Conservation (phyloP, 2,329 filamentous ascomycete genomes). For the Alternaria ventricosa region DNA sequence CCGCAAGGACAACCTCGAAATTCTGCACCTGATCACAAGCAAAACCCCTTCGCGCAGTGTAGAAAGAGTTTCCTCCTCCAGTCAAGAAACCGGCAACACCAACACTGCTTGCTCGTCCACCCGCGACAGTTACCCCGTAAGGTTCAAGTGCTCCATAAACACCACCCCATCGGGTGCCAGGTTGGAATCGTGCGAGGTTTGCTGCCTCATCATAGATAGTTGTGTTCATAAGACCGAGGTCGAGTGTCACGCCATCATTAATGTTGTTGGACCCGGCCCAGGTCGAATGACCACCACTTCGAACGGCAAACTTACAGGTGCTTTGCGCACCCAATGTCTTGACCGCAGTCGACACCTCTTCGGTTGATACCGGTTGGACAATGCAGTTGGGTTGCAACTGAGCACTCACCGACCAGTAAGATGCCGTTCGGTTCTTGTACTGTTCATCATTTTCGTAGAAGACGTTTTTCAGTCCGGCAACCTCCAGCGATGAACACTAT, state of each 20-base stretch:
- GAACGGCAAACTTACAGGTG: conserved; percentile 30
- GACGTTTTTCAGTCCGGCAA: conserved; percentile 20
- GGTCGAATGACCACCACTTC: conserved; percentile 36
- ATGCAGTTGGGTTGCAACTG: conserved; percentile 40
- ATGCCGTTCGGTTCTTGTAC: conserved; percentile 23
- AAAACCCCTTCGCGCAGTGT: conserved; percentile 27
- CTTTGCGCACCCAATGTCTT: conserved; percentile 13
- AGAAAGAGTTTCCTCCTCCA: conserved; percentile 39
- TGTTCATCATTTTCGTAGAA: conserved; percentile 18
- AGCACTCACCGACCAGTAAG: conserved; percentile 36
- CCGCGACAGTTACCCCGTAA: conserved; percentile 23
- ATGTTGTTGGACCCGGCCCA: conserved; percentile 41
- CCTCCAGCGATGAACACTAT: conserved; percentile 27
- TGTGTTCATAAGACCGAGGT: conserved; percentile 33
- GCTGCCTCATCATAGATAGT: conserved; percentile 15
- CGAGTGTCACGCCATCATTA: conserved; percentile 35
- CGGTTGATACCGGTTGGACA: conserved; percentile 34
- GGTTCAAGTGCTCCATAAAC: conserved; percentile 41
- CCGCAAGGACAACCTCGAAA: conserved; percentile 48
- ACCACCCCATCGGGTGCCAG: conserved; percentile 41
- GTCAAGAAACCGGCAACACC: conserved; percentile 38
- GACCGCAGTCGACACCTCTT: conserved; percentile 30
- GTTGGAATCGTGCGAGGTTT: conserved; percentile 28
- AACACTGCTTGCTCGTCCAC: conserved; percentile 33
- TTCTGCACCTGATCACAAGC: conserved; percentile 38